Base-by-base conservation (phyloP, 2,329 filamentous ascomycete species). In the Aspergillus proliferans region DNA sequence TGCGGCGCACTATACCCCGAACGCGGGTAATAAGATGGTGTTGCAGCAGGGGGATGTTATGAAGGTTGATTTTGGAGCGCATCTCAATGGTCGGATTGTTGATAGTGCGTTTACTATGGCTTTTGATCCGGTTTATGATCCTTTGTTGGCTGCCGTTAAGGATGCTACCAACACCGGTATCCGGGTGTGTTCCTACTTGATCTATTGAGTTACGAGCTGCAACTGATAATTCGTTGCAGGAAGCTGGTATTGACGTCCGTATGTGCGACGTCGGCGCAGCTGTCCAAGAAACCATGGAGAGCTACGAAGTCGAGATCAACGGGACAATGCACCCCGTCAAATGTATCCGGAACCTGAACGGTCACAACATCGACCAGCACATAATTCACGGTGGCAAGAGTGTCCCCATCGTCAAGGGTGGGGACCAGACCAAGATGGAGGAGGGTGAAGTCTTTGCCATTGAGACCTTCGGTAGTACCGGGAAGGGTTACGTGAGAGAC, bases 381-480 rank as follows among this genome's bases (percentile, higher is more conserved):
- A 84, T 83, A 67, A 96, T 96, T 60, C 91, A 96, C 72, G 90
- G 91, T 50, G 87, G 70, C 47, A 96, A 96, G 78, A 90, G 87
- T 57, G 88, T 96, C 46, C 92, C 91, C 0, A 95, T 96, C 62
- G 89, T 96, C 55, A 95, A 95, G 76, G 85, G 83, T 53, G 81
- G 82, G 53, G 88, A 95, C 63, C 83, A 85, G 67, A 94, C 89
- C 46, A 95, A 95, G 79, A 97, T 97, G 92, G 91, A 96, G 73
- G 92, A 96, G 72, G 90, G 90, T 39, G 91, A 97, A 65, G 85
- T 90, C 15, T 97, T 94, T 69, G 91, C 91, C 56, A 95, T 96
- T 60, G 91, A 96, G 75, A 96, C 91, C 0, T 96, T 96, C 69
- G 92, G 91, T 52, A 93, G 86, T 67, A 96, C 91, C 19, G 92